Evolutionary conservation across 2,329 filamentous ascomycete species (phyloP).

Genomic region (Monosporascus cannonballus): DNA sequence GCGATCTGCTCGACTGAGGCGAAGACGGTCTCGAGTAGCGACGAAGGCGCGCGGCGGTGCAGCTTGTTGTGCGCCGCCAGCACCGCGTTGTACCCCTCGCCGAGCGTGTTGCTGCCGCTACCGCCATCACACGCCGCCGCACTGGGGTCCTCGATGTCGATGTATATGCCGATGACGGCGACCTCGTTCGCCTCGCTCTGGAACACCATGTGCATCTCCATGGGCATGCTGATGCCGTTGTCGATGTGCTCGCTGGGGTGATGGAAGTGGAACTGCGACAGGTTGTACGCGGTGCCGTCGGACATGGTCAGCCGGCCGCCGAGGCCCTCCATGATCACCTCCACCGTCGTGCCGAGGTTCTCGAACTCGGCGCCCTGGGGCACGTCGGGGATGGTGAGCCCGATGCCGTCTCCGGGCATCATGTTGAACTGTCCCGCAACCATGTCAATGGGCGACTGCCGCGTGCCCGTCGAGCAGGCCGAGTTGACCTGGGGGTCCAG

Average conservation of each 20-base stretch:
- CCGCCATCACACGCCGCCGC: conserved; percentile 9
- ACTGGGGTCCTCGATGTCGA: conserved; percentile 30
- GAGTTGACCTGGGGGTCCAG: conserved; percentile 34
- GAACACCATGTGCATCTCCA: conserved; percentile 58
- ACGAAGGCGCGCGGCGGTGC: conserved; percentile 27
- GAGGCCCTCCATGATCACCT: conserved; percentile 44
- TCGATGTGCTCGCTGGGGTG: conserved; percentile 43
- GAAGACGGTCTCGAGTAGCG: conserved; percentile 42
- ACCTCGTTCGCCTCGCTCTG: conserved; percentile 34
- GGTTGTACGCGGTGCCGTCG: conserved; percentile 28
- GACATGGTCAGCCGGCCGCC: conserved; percentile 31
- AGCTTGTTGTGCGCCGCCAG: conserved; percentile 35
- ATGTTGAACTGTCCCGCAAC: conserved; percentile 27
- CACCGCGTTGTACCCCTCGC: conserved; percentile 30
- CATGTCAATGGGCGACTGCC: conserved; percentile 55
- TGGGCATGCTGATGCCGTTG: conserved; percentile 37
- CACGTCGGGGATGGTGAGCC: conserved; percentile 35
- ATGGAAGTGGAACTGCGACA: conserved; percentile 46
- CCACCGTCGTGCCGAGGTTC: conserved; percentile 52
- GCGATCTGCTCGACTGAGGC: conserved; percentile 33
- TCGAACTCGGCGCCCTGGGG: conserved; percentile 42
- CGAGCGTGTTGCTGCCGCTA: conserved; percentile 5
- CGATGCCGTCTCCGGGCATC: conserved; percentile 24
- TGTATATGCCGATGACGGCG: conserved; percentile 38
- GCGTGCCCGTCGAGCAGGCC: conserved; percentile 43